Evolutionary conservation across 2,329 filamentous ascomycete genomes (phyloP).

Genomic region (Fusarium pseudonygamai): DNA sequence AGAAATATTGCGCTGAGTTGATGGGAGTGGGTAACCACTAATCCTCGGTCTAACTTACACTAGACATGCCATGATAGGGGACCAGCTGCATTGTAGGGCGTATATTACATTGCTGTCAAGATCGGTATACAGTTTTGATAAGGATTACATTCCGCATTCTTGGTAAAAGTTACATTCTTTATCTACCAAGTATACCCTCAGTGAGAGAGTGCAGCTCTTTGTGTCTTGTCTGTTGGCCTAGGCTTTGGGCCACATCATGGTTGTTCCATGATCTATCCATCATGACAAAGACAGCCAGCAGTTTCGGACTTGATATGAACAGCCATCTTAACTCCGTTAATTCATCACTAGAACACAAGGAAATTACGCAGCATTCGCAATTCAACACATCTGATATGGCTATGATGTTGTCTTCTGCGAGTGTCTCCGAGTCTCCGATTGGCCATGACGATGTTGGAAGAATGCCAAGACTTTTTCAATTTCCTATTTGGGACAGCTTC

Average conservation of each 20-base stretch:
- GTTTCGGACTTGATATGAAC: not conserved
- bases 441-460: not conserved
- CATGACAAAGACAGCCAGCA: not conserved
- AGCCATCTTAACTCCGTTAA: not conserved
- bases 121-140: not conserved
- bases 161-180: not conserved
- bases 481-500: constrained; percentile 21
- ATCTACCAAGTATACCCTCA: not conserved
- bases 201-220: not conserved
- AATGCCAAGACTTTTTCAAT: constrained; percentile 34
- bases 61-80: not conserved
- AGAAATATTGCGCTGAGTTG: not conserved
- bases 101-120: not conserved
- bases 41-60: not conserved
- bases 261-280: no score
- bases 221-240: not conserved
- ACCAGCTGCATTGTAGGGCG: not conserved
- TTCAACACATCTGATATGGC: not conserved
- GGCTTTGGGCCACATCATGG: not conserved
- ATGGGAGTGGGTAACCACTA: not conserved
- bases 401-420: not conserved
- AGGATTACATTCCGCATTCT: fast-evolving
- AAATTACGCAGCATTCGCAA: not conserved
- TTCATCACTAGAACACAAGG: fast-evolving
- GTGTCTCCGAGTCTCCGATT: not conserved